A percentile compares a stretch with the other conserved stretches of the same genome.
phyloP scores from a whole-genome alignment of 768 basidiomycete species.

The Lyophyllum shimeji region DNA sequence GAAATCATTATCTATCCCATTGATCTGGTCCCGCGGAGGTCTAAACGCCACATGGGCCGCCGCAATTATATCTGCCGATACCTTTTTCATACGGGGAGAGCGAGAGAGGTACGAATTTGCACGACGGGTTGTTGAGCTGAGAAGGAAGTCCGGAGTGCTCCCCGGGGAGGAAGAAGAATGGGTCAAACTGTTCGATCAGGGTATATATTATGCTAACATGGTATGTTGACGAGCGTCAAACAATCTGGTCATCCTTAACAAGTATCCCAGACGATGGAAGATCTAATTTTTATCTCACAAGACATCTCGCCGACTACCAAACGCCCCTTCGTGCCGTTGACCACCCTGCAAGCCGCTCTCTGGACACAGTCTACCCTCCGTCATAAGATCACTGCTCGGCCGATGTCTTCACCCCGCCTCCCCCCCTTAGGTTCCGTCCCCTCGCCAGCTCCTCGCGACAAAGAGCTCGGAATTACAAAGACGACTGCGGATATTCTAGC shows the following conservation, averaged over 20 bases:
- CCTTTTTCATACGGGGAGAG: conserved; percentile 78
- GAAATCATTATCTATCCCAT: conserved; percentile 34
- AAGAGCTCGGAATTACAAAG: conserved; percentile 67
- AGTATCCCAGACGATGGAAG: conserved; percentile 66
- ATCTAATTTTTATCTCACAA: conserved; percentile 69
- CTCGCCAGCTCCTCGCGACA: conserved; percentile 43
- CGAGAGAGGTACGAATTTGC: conserved; percentile 81
- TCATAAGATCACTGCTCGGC: conserved; percentile 51
- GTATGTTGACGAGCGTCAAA: conserved; percentile 36
- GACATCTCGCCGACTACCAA: conserved; percentile 75
- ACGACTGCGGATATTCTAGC: conserved; percentile 52
- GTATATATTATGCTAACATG: conserved; percentile 88
- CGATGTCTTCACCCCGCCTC: conserved; percentile 31
- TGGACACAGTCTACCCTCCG: conserved; percentile 78
- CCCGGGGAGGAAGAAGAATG: conserved; percentile 71
- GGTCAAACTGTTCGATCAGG: conserved; percentile 65
- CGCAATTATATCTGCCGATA: conserved; percentile 73
- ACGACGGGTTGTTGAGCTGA: conserved; percentile 69
- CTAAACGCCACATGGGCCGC: conserved; percentile 72
- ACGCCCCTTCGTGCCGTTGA: conserved; percentile 65
- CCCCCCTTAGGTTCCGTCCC: conserved; percentile 6
- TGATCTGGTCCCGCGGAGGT: conserved; percentile 76
- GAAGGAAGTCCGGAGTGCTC: conserved; percentile 52
- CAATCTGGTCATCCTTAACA: conserved; percentile 1
- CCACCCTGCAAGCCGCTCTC: conserved; percentile 70